Percentiles rank a stretch among this genome's conserved stretches.
Conservation (phyloP, 345 rosid genomes). For the Arabidopsis thaliana region TAIR10.1 NC_003074.8:7937501-7938000, state of each 20-base stretch:
- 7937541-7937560: too few relatives aligned
- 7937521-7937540: too few relatives aligned
- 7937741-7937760: neutral
- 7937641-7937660: neutral
- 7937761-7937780: conserved; percentile 34
- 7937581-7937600: neutral
- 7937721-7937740: conserved; percentile 8
- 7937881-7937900: conserved; percentile 45
- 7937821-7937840: neutral
- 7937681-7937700: neutral
- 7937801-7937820: conserved; percentile 53
- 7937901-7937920: conserved; percentile 19
- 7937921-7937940: conserved; percentile 39
- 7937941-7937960: conserved; percentile 42
- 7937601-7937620: neutral
- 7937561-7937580: too few relatives aligned
- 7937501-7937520: too few relatives aligned
- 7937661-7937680: neutral
- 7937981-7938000: conserved; percentile 38
- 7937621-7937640: neutral
- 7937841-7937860: neutral
- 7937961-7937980: conserved; percentile 38
- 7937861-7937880: neutral
- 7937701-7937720: neutral
- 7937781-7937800: conserved; percentile 49